Evolutionary conservation across 805 yeast species (phyloP), one percentile per base, ranked within the genome.

Genomic region (Myxozyma vanderwaltii): DNA sequence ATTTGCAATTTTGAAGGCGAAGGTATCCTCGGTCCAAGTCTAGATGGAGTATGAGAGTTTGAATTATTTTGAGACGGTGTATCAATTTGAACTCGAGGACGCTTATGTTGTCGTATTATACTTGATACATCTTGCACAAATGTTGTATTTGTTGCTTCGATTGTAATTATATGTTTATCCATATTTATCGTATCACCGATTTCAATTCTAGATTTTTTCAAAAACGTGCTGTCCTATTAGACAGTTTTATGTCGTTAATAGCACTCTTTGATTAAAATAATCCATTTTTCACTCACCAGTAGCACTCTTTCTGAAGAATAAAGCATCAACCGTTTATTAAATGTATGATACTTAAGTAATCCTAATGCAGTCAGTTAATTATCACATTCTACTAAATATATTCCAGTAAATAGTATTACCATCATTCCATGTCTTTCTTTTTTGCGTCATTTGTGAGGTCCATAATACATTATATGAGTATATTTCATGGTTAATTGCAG

Each of bases 351-450:
- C 21, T 63, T 67, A 27, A 72, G 58, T 7, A 43, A 54, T 1
- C 66, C 66, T 63, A 21, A 38, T 2, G 7, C 13, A 5, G 10
- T n/a, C 26, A 29, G 47, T 43, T 13, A 45, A 38, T n/a, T n/a
- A n/a, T n/a, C n/a, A n/a, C n/a, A n/a, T n/a, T n/a, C n/a, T 13
- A 4, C 8, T 15, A 23, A 4, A 10, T 33, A 31, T 45, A 6
- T 40, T 15, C 2, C 36, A 21, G 10, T 1, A 26, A n/a, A 38
- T 17, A 38, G 7, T 49, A 51, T 12, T 40, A 52, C 78, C 78
- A 49, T 75, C 77, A 56, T 70, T 64, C 77, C 77, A 75, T 47
- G 60, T 63, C 56, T 75, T 75, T 36, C 64, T 66, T 58, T 75
- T 75, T 63, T 75, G 76, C 10, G 67, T 65, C 33, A 73, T 49